phyloP scores from a whole-genome alignment of 495 filamentous ascomycete species.

The Pyronema omphalodes region DNA sequence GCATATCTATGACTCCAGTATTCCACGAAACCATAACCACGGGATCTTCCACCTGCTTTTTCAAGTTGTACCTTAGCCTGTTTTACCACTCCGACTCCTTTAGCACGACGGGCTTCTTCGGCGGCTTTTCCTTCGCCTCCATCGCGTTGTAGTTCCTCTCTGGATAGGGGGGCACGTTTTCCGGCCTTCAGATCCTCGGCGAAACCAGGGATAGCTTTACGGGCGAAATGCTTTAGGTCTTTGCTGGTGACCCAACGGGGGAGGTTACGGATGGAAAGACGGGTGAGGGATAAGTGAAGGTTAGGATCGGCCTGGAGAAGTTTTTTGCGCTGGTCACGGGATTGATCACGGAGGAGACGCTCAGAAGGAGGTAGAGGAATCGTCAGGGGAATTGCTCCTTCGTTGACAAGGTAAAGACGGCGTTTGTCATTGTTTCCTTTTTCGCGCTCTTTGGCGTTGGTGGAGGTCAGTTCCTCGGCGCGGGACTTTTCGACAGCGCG shows the following conservation, averaged over 20 bases:
- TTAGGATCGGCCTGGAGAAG: conserved; percentile 79
- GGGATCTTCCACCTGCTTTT: conserved; percentile 52
- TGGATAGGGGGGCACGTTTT: conserved; percentile 53
- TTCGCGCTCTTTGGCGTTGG: conserved; percentile 42
- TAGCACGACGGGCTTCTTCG: conserved; percentile 55
- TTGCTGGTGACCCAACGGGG: conserved; percentile 70
- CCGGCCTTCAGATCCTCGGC: conserved; percentile 71
- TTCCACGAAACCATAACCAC: conserved; percentile 96
- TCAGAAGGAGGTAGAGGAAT: conserved; percentile 64
- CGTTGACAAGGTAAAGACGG: conserved; percentile 71
- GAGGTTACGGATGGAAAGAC: conserved; percentile 85
- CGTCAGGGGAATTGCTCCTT: conserved; percentile 58
- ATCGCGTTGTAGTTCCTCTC: conserved; percentile 65
- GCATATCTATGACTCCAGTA: conserved; percentile 88
- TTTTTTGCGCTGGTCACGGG: conserved; percentile 68
- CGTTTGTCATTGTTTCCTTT: conserved; percentile 73
- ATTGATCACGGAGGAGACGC: conserved; percentile 70
- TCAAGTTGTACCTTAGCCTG: conserved; percentile 94
- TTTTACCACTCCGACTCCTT: conserved; percentile 81
- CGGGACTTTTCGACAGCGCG: conserved; percentile 66
- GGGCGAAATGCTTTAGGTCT: conserved; percentile 75
- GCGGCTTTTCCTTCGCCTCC: conserved; percentile 61
- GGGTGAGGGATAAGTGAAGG: conserved; percentile 75
- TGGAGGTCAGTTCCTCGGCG: conserved; percentile 53
- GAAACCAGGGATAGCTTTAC: conserved; percentile 81